Evolutionary conservation across 495 filamentous ascomycete genomes (phyloP).

Genomic region (Viridothelium virens): DNA sequence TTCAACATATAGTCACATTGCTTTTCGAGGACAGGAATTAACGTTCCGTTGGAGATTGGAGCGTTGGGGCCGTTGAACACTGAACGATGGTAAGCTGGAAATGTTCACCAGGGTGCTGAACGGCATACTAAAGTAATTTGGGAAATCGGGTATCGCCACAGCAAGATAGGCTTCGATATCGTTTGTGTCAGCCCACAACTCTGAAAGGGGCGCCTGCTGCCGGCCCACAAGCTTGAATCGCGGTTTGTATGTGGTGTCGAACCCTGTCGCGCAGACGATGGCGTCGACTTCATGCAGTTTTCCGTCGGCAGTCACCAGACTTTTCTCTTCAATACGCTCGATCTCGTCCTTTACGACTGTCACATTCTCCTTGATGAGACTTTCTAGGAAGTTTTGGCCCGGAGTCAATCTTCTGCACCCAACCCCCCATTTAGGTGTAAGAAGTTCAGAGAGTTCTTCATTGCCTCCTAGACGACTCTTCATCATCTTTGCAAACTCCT

Average conservation of each 20-base stretch:
- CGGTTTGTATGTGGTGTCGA: constrained; percentile 44
- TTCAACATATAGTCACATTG: constrained; percentile 47
- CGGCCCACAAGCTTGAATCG: constrained; percentile 43
- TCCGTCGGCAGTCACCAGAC: constrained; percentile 27
- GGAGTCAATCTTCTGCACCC: constrained; percentile 30
- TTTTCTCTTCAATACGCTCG: constrained; percentile 23
- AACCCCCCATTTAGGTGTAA: constrained; percentile 27
- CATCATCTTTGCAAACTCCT: constrained; percentile 15
- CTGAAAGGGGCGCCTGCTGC: constrained; percentile 28
- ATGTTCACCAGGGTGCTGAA: too few species aligned
- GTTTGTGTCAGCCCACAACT: constrained; percentile 13
- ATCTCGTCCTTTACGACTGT: constrained; percentile 29
- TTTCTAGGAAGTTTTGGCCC: constrained; percentile 32
- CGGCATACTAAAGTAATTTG: constrained; percentile 17
- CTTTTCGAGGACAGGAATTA: constrained; percentile 42
- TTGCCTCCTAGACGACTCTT: constrained; percentile 14
- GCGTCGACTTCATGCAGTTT: constrained; percentile 31
- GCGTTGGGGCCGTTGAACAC: constrained; percentile 14
- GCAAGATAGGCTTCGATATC: constrained; percentile 13
- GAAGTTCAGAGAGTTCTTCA: constrained; percentile 26
- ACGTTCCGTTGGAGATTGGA: constrained; percentile 31
- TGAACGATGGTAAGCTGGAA: neutral
- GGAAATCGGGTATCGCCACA: constrained; percentile 15
- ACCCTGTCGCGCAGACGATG: constrained; percentile 44
- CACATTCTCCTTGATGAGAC: constrained; percentile 30